Base-by-base conservation (phyloP, 106 monocot species). In the Gastrodia elata region DNA sequence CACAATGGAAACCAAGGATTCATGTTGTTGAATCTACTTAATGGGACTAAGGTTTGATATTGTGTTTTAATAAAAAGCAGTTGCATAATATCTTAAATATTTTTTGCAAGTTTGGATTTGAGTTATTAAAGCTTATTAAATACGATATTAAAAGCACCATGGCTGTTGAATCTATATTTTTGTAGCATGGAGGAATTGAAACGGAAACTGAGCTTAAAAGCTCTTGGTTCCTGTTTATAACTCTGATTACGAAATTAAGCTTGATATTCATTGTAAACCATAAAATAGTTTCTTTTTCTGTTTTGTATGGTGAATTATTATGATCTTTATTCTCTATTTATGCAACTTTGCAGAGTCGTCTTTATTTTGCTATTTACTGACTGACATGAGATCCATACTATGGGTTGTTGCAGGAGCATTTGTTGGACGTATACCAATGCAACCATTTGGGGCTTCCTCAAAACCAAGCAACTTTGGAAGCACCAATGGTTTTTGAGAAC, bases 401-500 rank as follows among this genome's bases (percentile, higher is more conserved):
- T 69, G 15, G 22, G 27, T 52, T 39, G 33, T 74, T 80, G 64
- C 75, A 88, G 85, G 78, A 59, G 15, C n/a, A 48, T 78, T 74
- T 70, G 77, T 75, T 68, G 65, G 43, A 65, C 85, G 81, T 68
- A 16, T 25, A 33, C 57, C 80, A 73, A 69, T 48, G 40, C 82
- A 72, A 27, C 39, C 65, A 55, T 82, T 27, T 68, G 77, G 77
- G 42, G 77, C 25, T 77, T 70, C 67, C 35, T 28, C 73, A 82
- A 68, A 73, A 20, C 70, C 36, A 22, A 48, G 56, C 67, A 33
- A 25, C 10, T 43, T 55, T n/a, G 30, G 61, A 27, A 61, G 26
- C 20, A 61, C 61, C 30, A 61, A 61, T 61, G 61, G 61, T 61
- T 61, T 61, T 30, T 61, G 11, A 26, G 32, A 32, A 61, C 61